Base-by-base conservation (phyloP, 495 filamentous ascomycete genomes). In the Acidomyces sp. region DNA sequence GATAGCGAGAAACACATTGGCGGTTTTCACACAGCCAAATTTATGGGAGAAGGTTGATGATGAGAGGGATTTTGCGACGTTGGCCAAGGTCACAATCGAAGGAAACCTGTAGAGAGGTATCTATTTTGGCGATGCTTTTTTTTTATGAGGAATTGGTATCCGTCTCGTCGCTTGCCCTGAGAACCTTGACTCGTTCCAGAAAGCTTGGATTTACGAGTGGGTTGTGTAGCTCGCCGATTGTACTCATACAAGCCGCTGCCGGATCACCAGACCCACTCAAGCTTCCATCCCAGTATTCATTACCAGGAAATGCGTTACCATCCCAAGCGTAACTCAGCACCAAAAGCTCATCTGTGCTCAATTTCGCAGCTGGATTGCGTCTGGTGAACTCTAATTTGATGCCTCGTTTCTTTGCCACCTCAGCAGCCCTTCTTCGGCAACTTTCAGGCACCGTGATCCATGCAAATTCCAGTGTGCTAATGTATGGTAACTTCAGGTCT, bases 11-110 rank as follows among this genome's bases (percentile, higher is more conserved):
- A 96, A 95, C 65, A 97, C 90, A 35, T 63, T 97, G 41, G 90
- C 90, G 4, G 85, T 97, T 21, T 97, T 97, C 58, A 97, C 90
- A 33, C 90, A 97, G 68, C 90, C 90, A 28, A 93, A 93, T 65
- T 58, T 97, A 33, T 78, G 72, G 37, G 90, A 93, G 51, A 74
- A 79, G 64, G 84, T 97, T 12, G 82, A 85, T 57, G 63, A 66
- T 36, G 69, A 77, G 54, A 64, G 69, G 46, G 77, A 80, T 29
- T 96, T 96, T 69, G 90, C 80, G 21, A 74, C 81, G 52, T 93
- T 96, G 71, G 85, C 85, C 15, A 77, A 74, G 60, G 80, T 9
- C 16, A 34, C 31, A 6, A 34, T 34, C 16, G 31, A 34, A n/a
- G n/a, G n/a, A n/a, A n/a, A n/a, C n/a, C n/a, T n/a, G n/a, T n/a